Evolutionary conservation across 2,329 filamentous ascomycete genomes (phyloP).

Genomic region (Colletotrichum euphorbiae): DNA sequence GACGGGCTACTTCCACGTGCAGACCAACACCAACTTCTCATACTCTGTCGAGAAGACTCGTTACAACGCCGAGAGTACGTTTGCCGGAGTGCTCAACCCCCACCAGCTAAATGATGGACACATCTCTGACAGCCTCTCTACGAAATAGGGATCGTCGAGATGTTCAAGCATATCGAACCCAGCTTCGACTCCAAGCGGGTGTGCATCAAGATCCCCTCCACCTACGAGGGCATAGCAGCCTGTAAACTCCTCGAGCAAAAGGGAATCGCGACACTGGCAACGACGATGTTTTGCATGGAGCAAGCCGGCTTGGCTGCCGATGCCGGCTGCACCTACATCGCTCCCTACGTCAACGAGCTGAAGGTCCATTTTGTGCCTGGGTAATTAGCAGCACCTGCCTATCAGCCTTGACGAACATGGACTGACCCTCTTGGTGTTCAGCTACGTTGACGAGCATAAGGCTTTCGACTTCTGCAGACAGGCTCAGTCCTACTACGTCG

Average conservation of each 20-base stretch:
- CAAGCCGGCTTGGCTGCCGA: conserved; percentile 70
- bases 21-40: conserved; percentile 68
- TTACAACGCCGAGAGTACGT: conserved; percentile 62
- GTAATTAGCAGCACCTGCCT: conserved; percentile 47
- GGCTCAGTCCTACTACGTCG: conserved; percentile 64
- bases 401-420: no score
- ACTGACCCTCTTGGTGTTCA: conserved; percentile 42
- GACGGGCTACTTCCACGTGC: conserved; percentile 66
- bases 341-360: conserved; percentile 75
- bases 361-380: conserved; percentile 68
- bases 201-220: conserved; percentile 73
- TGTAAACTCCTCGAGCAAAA: conserved; percentile 64
- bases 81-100: no score
- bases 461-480: conserved; percentile 62
- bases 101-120: not conserved
- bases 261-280: conserved; percentile 70
- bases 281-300: conserved; percentile 71
- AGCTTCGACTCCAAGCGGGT: conserved; percentile 60
- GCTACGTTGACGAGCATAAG: conserved; percentile 61
- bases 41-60: conserved; percentile 63
- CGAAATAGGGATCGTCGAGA: conserved; percentile 59
- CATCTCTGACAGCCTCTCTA: not conserved
- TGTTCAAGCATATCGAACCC: conserved; percentile 58
- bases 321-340: conserved; percentile 70
- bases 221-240: conserved; percentile 72